Evolutionary conservation across 192 early-diverging fungal genomes (phyloP).

Genomic region (Thamnidium elegans): DNA sequence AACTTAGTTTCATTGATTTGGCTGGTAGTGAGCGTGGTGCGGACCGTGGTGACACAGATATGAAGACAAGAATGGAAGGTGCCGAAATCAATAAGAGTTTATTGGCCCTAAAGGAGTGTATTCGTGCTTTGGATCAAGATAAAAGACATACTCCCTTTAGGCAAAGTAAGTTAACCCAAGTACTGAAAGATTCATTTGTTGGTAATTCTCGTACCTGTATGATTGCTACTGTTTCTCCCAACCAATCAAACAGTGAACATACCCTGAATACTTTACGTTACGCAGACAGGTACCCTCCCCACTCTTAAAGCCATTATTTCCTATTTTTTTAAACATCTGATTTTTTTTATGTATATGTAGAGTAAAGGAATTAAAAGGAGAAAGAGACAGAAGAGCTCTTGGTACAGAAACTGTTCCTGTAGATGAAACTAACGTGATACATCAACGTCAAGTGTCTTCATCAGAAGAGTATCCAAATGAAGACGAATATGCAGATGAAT

Average conservation of each 20-base stretch:
- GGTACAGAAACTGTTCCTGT: neutral
- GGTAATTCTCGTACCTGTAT: conserved; percentile 98
- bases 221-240: conserved; percentile 98
- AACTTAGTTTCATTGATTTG: conserved; percentile 96
- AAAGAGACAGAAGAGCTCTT: conserved; percentile 33
- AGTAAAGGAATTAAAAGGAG: conserved; percentile 47
- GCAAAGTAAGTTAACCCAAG: conserved; percentile 96
- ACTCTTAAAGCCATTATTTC: too few species aligned
- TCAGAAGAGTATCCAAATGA: conserved; percentile 20
- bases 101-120: conserved; percentile 96
- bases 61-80: conserved; percentile 97
- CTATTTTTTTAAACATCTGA: conserved; percentile 32
- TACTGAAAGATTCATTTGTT: conserved; percentile 96
- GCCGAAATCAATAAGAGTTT: conserved; percentile 99
- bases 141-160: conserved; percentile 97
- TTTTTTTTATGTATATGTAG: conserved; percentile 13
- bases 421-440: neutral
- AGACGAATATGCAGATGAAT: conserved; percentile 28
- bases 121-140: conserved; percentile 92
- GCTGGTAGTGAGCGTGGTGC: conserved; percentile 98
- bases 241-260: conserved; percentile 91
- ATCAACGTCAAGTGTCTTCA: conserved; percentile 6
- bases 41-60: conserved; percentile 91
- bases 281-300: conserved; percentile 69
- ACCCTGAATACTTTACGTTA: conserved; percentile 97